phyloP scores from a whole-genome alignment of 78 protist genomes.

The Trichosphaerium sp. region DNA sequence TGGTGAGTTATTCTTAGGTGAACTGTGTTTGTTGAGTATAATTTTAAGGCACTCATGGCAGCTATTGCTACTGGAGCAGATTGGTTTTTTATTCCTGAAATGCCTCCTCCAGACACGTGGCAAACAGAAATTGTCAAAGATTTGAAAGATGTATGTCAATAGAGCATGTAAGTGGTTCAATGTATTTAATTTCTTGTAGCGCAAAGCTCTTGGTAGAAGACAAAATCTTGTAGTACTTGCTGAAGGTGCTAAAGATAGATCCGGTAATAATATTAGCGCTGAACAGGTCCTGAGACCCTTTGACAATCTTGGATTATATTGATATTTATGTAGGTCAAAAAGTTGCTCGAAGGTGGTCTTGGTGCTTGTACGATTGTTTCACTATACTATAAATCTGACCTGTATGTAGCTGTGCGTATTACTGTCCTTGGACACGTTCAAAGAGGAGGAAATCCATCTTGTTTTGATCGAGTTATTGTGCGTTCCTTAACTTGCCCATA shows the following conservation, averaged over 20 bases:
- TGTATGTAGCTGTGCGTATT: constrained; percentile 44
- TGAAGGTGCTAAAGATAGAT: constrained; percentile 57
- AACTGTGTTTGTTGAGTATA: constrained; percentile 4
- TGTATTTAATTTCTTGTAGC: constrained; percentile 1
- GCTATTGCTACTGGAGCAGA: constrained; percentile 70
- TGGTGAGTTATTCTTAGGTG: neutral
- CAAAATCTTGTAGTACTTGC: constrained; percentile 42
- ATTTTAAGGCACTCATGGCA: constrained; percentile 47
- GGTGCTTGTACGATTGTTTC: no score
- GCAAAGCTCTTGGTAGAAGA: constrained; percentile 38
- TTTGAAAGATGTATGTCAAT: neutral
- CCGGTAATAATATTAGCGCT: constrained; percentile 28
- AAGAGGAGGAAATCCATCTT: constrained; percentile 66
- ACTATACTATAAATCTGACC: neutral
- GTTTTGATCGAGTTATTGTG: constrained; percentile 48
- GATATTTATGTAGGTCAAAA: neutral
- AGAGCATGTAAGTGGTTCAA: neutral
- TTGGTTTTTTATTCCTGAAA: constrained; percentile 55
- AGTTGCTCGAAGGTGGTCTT: no score
- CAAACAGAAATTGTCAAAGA: constrained; percentile 26
- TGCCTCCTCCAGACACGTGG: constrained; percentile 57
- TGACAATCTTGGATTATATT: neutral
- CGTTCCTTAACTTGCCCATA: neutral
- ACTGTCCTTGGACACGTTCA: constrained; percentile 75
- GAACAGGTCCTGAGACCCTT: neutral